Conservation (phyloP, 1,284 basidiomycete species). For the Rhizoctonia solani region DNA sequence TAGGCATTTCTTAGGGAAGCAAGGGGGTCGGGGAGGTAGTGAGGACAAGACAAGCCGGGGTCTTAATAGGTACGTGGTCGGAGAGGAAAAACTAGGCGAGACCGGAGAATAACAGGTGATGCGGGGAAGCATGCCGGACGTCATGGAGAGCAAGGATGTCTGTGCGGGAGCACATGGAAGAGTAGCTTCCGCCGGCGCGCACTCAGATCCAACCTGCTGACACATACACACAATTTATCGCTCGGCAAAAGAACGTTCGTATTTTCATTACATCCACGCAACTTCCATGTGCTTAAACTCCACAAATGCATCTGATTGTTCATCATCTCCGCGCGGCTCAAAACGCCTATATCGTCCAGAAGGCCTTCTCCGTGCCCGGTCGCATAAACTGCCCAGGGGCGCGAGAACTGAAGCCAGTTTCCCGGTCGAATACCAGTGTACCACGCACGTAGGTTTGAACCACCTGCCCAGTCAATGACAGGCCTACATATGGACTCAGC, state of each 20-base stretch:
- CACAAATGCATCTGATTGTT: constrained; percentile 26
- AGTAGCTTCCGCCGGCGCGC: constrained; percentile 13
- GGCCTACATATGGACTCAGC: constrained; percentile 83
- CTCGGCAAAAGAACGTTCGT: constrained; percentile 22
- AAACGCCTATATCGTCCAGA: background rate
- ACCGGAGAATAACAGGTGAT: constrained; percentile 25
- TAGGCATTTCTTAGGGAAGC: constrained; percentile 14
- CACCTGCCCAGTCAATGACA: constrained; percentile 69
- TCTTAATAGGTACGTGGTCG: background rate
- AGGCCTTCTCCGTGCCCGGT: background rate
- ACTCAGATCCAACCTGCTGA: constrained; percentile 1
- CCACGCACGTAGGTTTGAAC: constrained; percentile 79
- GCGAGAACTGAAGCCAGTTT: constrained; percentile 34
- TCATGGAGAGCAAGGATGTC: constrained; percentile 14
- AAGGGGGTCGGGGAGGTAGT: background rate
- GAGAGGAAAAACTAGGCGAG: constrained; percentile 25
- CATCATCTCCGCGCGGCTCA: constrained; percentile 14
- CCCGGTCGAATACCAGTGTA: constrained; percentile 61
- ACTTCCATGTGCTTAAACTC: constrained; percentile 17
- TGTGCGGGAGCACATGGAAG: constrained; percentile 27
- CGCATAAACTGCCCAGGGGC: constrained; percentile 17
- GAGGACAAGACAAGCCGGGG: background rate
- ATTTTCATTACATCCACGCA: constrained; percentile 7
- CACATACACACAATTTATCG: constrained; percentile 7
- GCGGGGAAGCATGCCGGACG: constrained; percentile 14